Conservation (phyloP, 176 grass and related monocot species). For the Oryza nivara region DNA sequence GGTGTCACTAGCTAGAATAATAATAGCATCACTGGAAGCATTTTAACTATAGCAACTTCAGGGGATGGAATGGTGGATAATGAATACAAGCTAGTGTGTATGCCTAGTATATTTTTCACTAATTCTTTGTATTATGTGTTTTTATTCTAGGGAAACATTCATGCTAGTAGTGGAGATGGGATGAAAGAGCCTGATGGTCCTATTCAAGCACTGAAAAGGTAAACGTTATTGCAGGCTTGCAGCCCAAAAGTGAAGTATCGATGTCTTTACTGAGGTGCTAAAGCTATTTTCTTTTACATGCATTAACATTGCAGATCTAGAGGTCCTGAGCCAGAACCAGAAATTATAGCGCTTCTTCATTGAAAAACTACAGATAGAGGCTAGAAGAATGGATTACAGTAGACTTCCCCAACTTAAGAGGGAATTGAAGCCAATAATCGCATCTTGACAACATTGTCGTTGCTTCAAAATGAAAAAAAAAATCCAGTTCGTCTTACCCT, state of each 20-base stretch:
- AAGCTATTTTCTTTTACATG: conserved; percentile 18
- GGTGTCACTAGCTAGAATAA: not conserved
- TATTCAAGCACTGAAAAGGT: conserved; percentile 55
- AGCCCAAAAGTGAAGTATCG: conserved; percentile 16
- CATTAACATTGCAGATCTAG: conserved; percentile 52
- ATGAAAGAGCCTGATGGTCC: conserved; percentile 43
- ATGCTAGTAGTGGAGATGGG: conserved; percentile 42
- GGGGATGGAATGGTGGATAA: not conserved
- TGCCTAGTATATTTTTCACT: conserved; percentile 4
- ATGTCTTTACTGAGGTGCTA: conserved; percentile 8
- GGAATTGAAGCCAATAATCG: conserved; percentile 42
- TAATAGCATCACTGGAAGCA: conserved; percentile 10
- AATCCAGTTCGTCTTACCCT: conserved; percentile 27
- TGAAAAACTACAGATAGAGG: too few species aligned
- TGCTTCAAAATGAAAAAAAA: conserved; percentile 41
- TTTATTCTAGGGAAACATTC: conserved; percentile 48
- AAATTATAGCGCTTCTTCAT: not conserved
- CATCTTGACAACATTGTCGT: conserved; percentile 32
- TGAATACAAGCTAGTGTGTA: not conserved
- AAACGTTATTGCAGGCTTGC: conserved; percentile 9
- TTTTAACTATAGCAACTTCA: conserved; percentile 11
- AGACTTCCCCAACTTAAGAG: not conserved
- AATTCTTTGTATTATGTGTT: conserved; percentile 39
- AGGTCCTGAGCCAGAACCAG: conserved; percentile 46
- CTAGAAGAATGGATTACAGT: too few species aligned